Evolutionary conservation across 2,329 filamentous ascomycete genomes (phyloP).

Genomic region (Arthrobotrys entomopaga): DNA sequence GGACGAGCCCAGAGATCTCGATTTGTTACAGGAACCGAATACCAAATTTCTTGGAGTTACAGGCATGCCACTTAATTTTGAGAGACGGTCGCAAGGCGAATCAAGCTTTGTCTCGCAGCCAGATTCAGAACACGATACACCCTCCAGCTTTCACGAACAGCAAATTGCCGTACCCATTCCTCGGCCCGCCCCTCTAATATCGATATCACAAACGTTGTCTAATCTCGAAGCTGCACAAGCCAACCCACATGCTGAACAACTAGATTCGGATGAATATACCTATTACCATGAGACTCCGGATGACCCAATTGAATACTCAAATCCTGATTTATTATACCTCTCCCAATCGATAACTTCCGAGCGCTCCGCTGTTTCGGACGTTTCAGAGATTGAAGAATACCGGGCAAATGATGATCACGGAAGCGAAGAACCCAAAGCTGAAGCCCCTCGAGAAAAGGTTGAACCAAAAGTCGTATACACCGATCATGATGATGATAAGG

Average conservation of each 20-base stretch:
- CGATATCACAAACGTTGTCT: slow-evolving; percentile 44
- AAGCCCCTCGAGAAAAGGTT: neutral
- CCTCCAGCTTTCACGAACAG: neutral
- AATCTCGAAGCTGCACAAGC: slow-evolving; percentile 21
- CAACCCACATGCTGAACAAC: neutral
- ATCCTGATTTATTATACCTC: slow-evolving; percentile 44
- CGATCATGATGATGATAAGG: slow-evolving; percentile 12
- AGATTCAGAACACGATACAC: neutral
- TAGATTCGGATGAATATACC: slow-evolving; percentile 26
- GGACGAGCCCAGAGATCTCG: slow-evolving; percentile 38
- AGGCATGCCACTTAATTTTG: neutral
- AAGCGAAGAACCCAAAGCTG: neutral
- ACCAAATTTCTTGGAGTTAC: slow-evolving; percentile 44
- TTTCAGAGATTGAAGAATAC: neutral
- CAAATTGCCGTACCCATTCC: slow-evolving; percentile 38
- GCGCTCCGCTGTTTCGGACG: slow-evolving; percentile 7
- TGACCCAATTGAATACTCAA: slow-evolving; percentile 35
- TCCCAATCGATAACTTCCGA: slow-evolving; percentile 28
- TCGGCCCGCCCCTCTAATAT: slow-evolving; percentile 15
- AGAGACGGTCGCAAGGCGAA: neutral
- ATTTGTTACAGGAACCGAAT: slow-evolving; percentile 48
- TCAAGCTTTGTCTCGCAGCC: no score
- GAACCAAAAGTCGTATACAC: slow-evolving; percentile 38
- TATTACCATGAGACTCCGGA: slow-evolving; percentile 20
- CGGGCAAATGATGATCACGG: neutral